Conservation (phyloP, 805 yeast genomes). For the Yarrowia bubula region DNA sequence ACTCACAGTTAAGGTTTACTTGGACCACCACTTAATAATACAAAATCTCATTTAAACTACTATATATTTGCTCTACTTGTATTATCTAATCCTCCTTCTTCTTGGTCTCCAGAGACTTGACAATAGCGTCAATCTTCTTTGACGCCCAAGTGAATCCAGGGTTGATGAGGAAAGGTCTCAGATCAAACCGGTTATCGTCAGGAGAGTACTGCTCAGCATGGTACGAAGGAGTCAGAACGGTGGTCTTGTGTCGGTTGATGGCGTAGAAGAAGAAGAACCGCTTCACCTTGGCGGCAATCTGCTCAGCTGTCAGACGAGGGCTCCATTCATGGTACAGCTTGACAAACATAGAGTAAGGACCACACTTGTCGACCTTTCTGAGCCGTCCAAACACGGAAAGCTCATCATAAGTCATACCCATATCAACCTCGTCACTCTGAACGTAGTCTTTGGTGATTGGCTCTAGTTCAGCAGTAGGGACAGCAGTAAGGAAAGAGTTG, state of each 20-base stretch:
- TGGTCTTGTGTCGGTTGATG: constrained; percentile 93
- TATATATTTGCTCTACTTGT: constrained; percentile 24
- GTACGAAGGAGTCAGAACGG: constrained; percentile 94
- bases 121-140: constrained; percentile 79
- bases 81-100: not conserved
- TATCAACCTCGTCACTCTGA: constrained; percentile 94
- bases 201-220: constrained; percentile 99
- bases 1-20: too few species aligned
- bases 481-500: constrained; percentile 76
- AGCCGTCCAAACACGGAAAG: constrained; percentile 85
- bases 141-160: constrained; percentile 90
- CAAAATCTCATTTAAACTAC: too few species aligned
- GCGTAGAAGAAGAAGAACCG: constrained; percentile 91
- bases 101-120: constrained; percentile 36
- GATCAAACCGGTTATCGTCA: constrained; percentile 93
- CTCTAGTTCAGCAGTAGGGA: constrained; percentile 97
- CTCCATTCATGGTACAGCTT: constrained; percentile 91
- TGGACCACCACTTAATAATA: too few species aligned
- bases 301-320: constrained; percentile 73
- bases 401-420: constrained; percentile 98
- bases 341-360: constrained; percentile 93
- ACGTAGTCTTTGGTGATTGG: constrained; percentile 91
- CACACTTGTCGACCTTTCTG: constrained; percentile 90
- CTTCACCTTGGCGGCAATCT: constrained; percentile 90
- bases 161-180: constrained; percentile 91